Evolutionary conservation across 2,329 filamentous ascomycete genomes (phyloP), one percentile per base, ranked within the genome.

Genomic region (Fonsecaea multimorphosa): DNA sequence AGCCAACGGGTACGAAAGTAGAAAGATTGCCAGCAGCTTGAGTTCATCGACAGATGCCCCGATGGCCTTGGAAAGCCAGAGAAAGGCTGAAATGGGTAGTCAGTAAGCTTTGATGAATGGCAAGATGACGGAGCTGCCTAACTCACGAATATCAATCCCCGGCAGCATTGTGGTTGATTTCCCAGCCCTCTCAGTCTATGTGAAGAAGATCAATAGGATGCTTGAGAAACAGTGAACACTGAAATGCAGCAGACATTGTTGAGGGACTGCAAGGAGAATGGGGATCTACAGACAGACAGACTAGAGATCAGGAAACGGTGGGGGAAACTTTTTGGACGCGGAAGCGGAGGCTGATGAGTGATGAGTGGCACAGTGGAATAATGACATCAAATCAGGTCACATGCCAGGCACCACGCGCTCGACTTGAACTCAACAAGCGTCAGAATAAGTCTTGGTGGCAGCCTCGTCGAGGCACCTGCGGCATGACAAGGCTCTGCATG

Each of bases 1-100:
- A 55, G 95, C 92, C 61, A 99, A 85, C 1, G 95, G 95, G 75
- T 96, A 99, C 11, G 95, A 98, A 44, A 97, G 79, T 55, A 99
- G 84, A 78, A 98, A 96, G 6, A 91, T 92, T 76, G 89, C 89
- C 73, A 97, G 90, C 72, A 98, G 90, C 78, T 99, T 99, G 72
- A 99, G 77, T 74, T 91, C 88, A 77, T 91, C 89, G 65, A 85
- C 76, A 22, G 88, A 88, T 56, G 87, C 85, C 49, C 88, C 89
- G 32, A 88, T 81, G 27, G 82, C 76, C 65, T 78, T 79, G 57
- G 84, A 83, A 62, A 84, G 80, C 77, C 87, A 86, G 64, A 82
- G 78, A 73, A 91, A 91, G 59, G 87, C 87, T 90, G 68, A 40
- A n/a, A 4, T 14, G 19, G 16, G 40, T 22, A 27, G 63, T 65